Evolutionary conservation across 2,329 filamentous ascomycete genomes (phyloP), one percentile per base, ranked within the genome.

Genomic region (Alternaria angustiovoidea): DNA sequence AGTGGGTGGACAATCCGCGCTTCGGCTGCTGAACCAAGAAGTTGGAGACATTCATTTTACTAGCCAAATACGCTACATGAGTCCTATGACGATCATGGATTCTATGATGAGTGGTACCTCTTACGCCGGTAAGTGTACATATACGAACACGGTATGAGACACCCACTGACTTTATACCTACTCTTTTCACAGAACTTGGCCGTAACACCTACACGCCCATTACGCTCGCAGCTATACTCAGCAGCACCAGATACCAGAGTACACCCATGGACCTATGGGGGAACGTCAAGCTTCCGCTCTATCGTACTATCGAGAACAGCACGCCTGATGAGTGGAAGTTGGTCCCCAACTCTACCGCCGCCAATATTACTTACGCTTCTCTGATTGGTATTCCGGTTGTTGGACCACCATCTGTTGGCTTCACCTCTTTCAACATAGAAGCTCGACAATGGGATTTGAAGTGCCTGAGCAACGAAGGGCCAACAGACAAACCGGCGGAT

Each of bases 1-100:
- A 1, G 60, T 75, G 12, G 72, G 73, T 12, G 73, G 72, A 11
- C 73, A 75, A 46, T 70, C 72, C 16, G 70, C 72, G 2, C 64
- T 75, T n/a, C 67, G 73, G 14, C 51, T 75, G 5, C 46, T 74
- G 4, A 46, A 58, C 14, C 61, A 64, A 38, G 66, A 74, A 39
- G 46, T 28, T 5, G 46, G 57, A 9, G 49, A 61, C n/a, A 43
- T 67, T 7, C 38, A 57, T 9, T 61, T 61, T 5, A 67, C 57
- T 22, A 59, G 42, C 18, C 64, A 63, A 1, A 34, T 68, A 9
- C 59, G 65, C 12, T 76, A 74, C 39, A 51, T 75, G 47, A 51
- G 59, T 30, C 69, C 71, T 1, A 18, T 53, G 8, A 60, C 63
- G 5, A 28, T 65, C 2, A 26, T 51, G 18, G 55, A 58, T 7